These are phyloP conservation scores for Strobilomyces echinocephalus DNA, from an alignment of 768 basidiomycete species.

Conservation along the genomic window DNA sequence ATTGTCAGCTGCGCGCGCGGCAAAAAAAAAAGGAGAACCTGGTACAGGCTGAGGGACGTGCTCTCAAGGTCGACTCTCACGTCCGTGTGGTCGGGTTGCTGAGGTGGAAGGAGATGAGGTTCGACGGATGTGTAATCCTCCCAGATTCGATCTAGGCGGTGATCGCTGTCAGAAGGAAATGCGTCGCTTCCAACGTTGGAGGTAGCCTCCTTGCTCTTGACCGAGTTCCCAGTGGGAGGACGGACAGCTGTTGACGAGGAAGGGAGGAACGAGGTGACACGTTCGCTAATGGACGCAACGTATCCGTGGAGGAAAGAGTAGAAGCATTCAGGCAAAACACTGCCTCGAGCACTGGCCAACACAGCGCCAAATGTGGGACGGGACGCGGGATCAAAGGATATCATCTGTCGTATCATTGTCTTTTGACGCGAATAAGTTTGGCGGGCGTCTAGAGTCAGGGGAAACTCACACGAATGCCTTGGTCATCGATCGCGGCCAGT, in stretches of 20 bases:
- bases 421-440: slow-evolving; percentile 34
- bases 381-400: slow-evolving; percentile 66
- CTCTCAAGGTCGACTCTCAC: slow-evolving; percentile 51
- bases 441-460: neutral
- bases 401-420: slow-evolving; percentile 88
- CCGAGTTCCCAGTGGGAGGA: slow-evolving; percentile 24
- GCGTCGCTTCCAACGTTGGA: slow-evolving; percentile 22
- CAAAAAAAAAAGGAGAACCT: slow-evolving; percentile 36
- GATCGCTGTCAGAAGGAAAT: slow-evolving; percentile 80
- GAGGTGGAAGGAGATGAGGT: slow-evolving; percentile 56
- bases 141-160: slow-evolving; percentile 79
- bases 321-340: slow-evolving; percentile 87
- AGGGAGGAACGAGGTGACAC: slow-evolving; percentile 46
- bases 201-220: slow-evolving; percentile 16
- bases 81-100: slow-evolving; percentile 39
- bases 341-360: slow-evolving; percentile 67
- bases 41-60: slow-evolving; percentile 49
- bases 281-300: slow-evolving; percentile 72
- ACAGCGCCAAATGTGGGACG: slow-evolving; percentile 81
- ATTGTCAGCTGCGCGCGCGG: slow-evolving; percentile 2
- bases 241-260: slow-evolving; percentile 28
- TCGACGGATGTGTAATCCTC: slow-evolving; percentile 81
- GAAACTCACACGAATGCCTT: slow-evolving; percentile 67
- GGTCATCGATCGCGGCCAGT: slow-evolving; percentile 73
- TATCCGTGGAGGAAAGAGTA: slow-evolving; percentile 95